Conservation (phyloP, 495 filamentous ascomycete species). For the Penicillium paradoxum region DNA sequence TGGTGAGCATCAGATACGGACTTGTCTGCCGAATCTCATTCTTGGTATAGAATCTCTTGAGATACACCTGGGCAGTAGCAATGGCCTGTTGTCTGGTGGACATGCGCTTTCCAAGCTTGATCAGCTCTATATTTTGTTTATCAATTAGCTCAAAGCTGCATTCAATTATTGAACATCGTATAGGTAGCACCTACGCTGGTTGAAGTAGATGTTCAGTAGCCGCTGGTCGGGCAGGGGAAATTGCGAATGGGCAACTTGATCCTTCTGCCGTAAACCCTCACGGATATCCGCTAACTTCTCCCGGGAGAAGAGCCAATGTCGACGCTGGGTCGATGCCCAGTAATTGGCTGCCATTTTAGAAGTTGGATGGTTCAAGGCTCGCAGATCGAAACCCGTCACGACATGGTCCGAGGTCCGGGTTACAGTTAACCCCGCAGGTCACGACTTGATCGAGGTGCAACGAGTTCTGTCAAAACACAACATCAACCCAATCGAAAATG, state of each 20-base stretch:
- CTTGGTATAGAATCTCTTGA: constrained; percentile 88
- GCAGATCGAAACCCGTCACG: background rate
- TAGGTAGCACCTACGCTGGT: constrained; percentile 59
- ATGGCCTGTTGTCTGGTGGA: constrained; percentile 82
- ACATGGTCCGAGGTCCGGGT: constrained; percentile 2
- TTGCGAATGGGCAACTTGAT: constrained; percentile 64
- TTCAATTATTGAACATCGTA: background rate
- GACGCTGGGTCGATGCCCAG: constrained; percentile 90
- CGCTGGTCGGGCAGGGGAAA: constrained; percentile 78
- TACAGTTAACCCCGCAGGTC: background rate
- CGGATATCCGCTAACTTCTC: constrained; percentile 70
- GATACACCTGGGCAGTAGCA: constrained; percentile 90
- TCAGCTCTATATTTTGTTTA: constrained; percentile 58
- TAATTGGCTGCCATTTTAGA: constrained; percentile 85
- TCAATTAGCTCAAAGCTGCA: constrained; percentile 3
- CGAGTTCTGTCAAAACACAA: background rate
- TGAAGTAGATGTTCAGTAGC: constrained; percentile 86
- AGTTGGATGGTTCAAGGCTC: constrained; percentile 1
- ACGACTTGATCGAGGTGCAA: background rate
- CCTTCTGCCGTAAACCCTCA: constrained; percentile 64
- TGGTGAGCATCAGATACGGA: constrained; percentile 85
- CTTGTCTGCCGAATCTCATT: constrained; percentile 91
- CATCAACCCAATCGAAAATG: background rate
- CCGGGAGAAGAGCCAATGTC: constrained; percentile 84
- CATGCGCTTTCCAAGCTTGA: constrained; percentile 73